A percentile compares a stretch with the other conserved stretches of the same genome.
Evolutionary conservation across 768 basidiomycete genomes (phyloP).

Genomic region (Mycena sanguinolenta): DNA sequence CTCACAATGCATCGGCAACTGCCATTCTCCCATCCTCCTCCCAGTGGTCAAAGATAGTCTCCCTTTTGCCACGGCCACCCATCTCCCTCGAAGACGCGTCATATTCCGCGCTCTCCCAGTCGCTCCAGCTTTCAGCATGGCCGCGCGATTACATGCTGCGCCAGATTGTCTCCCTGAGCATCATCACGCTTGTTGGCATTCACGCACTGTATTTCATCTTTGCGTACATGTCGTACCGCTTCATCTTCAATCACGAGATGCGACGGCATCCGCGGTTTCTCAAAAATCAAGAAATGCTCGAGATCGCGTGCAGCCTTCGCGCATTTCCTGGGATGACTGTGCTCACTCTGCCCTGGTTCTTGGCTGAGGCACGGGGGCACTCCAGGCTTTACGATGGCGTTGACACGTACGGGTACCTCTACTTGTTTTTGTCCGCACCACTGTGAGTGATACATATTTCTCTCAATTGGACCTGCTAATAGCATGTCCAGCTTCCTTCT

Average conservation of each 20-base stretch:
- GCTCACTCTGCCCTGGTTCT: slow-evolving; percentile 94
- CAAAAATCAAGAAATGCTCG: slow-evolving; percentile 85
- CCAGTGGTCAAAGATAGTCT: slow-evolving; percentile 68
- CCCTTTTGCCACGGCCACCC: slow-evolving; percentile 70
- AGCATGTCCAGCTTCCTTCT: slow-evolving; percentile 70
- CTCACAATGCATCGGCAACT: slow-evolving; percentile 57
- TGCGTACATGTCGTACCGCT: slow-evolving; percentile 85
- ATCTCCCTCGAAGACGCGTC: slow-evolving; percentile 52
- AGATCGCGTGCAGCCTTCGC: slow-evolving; percentile 80
- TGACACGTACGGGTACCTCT: slow-evolving; percentile 84
- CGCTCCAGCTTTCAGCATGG: slow-evolving; percentile 76
- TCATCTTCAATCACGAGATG: slow-evolving; percentile 95
- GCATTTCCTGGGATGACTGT: slow-evolving; percentile 88
- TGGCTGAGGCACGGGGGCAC: slow-evolving; percentile 90
- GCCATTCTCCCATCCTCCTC: slow-evolving; percentile 47
- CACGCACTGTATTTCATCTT: slow-evolving; percentile 90
- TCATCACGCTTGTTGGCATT: slow-evolving; percentile 85
- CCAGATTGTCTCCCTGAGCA: slow-evolving; percentile 78
- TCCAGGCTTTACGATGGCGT: slow-evolving; percentile 83
- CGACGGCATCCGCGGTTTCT: slow-evolving; percentile 95
- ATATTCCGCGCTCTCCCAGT: slow-evolving; percentile 45
- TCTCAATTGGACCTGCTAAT: slow-evolving; percentile 21
- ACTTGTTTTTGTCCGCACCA: slow-evolving; percentile 75
- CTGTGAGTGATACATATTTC: slow-evolving; percentile 61
- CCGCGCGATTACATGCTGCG: slow-evolving; percentile 86